Evolutionary conservation across 805 yeast genomes (phyloP).

Genomic region (Suhomyces sp.): DNA sequence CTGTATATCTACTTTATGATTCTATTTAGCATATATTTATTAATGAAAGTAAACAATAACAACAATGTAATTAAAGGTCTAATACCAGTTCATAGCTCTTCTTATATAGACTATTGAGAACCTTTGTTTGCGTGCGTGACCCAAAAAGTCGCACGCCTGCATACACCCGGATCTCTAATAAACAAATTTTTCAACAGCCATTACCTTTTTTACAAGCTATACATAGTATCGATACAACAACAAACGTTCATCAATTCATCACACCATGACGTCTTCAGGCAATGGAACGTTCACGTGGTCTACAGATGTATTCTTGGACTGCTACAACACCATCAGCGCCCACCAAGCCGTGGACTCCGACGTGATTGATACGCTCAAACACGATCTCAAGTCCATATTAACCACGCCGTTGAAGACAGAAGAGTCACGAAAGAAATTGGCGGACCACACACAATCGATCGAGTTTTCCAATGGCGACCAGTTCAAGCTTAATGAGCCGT

Average conservation of each 20-base stretch:
- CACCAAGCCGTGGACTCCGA: slow-evolving; percentile 21
- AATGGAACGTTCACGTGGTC: slow-evolving; percentile 35
- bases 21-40: no score
- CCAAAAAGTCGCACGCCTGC: no score
- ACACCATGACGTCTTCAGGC: no score
- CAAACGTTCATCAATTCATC: no score
- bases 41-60: no score
- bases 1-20: no score
- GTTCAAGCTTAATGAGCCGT: slow-evolving; percentile 63
- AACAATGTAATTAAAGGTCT: no score
- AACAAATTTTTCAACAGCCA: no score
- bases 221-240: no score
- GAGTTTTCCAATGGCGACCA: slow-evolving; percentile 58
- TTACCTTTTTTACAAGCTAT: no score
- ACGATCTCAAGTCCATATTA: slow-evolving; percentile 47
- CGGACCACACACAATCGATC: slow-evolving; percentile 28
- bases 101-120: slow-evolving; percentile 2
- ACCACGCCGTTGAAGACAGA: slow-evolving; percentile 45
- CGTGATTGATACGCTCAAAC: slow-evolving; percentile 31
- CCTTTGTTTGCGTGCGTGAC: background rate
- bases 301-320: slow-evolving; percentile 38
- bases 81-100: no score
- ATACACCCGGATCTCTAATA: no score
- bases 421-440: slow-evolving; percentile 46
- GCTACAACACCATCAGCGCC: slow-evolving; percentile 46